phyloP scores from a whole-genome alignment of 1,139 yeast genomes.

The Yamadazyma mexicana region DNA sequence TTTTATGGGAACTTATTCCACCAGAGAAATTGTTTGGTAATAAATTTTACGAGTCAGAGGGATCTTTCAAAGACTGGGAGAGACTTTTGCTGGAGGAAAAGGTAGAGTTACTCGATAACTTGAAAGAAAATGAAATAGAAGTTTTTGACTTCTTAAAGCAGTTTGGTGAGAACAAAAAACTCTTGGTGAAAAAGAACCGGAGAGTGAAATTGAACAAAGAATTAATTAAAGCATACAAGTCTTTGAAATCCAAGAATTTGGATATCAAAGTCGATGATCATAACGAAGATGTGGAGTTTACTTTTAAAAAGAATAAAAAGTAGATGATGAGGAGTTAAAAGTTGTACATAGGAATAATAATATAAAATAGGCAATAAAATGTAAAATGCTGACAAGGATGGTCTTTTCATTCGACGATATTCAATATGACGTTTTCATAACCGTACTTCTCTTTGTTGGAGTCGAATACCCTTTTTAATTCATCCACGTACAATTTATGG shows the following conservation, averaged over 20 bases:
- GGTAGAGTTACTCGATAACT: slow-evolving; percentile 11
- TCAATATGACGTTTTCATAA: slow-evolving; percentile 48
- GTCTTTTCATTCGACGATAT: slow-evolving; percentile 36
- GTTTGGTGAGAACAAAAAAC: slow-evolving; percentile 17
- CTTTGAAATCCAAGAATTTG: slow-evolving; percentile 19
- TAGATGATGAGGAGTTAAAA: neutral
- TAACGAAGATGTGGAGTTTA: slow-evolving; percentile 15
- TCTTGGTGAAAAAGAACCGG: slow-evolving; percentile 22
- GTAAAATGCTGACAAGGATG: no score
- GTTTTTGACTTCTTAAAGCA: slow-evolving; percentile 14
- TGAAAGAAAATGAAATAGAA: slow-evolving; percentile 14
- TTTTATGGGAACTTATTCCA: slow-evolving; percentile 43
- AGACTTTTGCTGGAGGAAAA: slow-evolving; percentile 16
- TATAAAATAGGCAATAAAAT: no score
- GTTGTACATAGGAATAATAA: slow-evolving; percentile 4
- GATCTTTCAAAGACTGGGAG: slow-evolving; percentile 41
- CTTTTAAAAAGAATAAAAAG: slow-evolving; percentile 9
- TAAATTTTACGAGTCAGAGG: slow-evolving; percentile 37
- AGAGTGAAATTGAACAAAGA: slow-evolving; percentile 32
- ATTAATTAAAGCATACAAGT: slow-evolving; percentile 26
- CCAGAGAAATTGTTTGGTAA: slow-evolving; percentile 34
- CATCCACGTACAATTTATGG: slow-evolving; percentile 71
- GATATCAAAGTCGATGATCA: slow-evolving; percentile 11
- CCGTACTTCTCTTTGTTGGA: slow-evolving; percentile 66
- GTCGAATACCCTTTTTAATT: slow-evolving; percentile 63